Evolutionary conservation across 2,329 filamentous ascomycete genomes (phyloP), one percentile per base, ranked within the genome.

Genomic region (Dendryphion nanum): DNA sequence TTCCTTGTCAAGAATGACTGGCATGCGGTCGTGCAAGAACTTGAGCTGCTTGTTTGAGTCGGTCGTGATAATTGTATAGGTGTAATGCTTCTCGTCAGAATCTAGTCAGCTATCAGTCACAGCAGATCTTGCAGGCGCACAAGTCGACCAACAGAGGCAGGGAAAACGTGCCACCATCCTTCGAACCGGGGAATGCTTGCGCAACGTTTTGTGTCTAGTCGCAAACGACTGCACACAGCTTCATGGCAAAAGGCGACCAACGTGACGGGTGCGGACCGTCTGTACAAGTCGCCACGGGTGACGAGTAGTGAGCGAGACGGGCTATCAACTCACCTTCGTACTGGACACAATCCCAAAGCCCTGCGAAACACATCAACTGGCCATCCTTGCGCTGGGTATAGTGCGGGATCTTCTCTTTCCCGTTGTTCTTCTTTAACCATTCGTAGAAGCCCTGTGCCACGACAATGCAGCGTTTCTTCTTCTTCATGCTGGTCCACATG

Each of bases 1-100:
- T 1, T 86, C 76, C 1, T 86, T 81, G 5, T 96, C 83, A 1
- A 98, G 65, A 19, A 97, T 86, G 5, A 95, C 91, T 0, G 93
- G 93, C 93, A 98, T 98, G 13, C 93, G 83, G 57, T 95, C 85
- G 61, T 98, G 93, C 14, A 98, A 73, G 50, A 95, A 97, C 18
- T 75, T 82, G 33, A 97, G 74, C 61, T 91, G 85, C 45, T 82
- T 74, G 55, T 91, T 95, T 6, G 89, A 86, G 43, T 84, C 78
- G 1, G 91, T 97, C 1, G 93, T 98, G 63, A 97, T 91, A 59
- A 98, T 81, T 2, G 90, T 91, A 65, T 95, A 98, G 0, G 89
- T 94, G 62, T 91, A 96, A 4, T 82, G 69, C 62, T 84, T 86
- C 46, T 86, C 77, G 3, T 81, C 75, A 2, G 78, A 77, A 34